Conservation (phyloP, 441 rosid genomes). For the Croton setiger region DNA sequence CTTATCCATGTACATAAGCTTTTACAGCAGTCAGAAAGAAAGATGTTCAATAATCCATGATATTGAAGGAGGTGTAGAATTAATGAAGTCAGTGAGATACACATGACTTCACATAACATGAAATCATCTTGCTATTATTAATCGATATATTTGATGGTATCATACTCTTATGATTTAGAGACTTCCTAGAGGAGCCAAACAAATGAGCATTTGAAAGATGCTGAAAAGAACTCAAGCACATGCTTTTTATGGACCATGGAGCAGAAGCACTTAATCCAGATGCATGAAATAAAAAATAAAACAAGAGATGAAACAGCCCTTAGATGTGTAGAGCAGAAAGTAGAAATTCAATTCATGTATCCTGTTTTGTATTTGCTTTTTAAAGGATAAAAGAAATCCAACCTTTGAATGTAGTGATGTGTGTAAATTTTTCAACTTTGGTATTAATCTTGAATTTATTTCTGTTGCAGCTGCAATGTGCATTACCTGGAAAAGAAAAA, state of each 20-base stretch:
- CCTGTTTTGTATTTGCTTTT: neutral
- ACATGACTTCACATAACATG: neutral
- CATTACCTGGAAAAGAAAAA: slow-evolving; percentile 60
- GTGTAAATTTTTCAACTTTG: slow-evolving; percentile 66
- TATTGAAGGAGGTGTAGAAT: neutral
- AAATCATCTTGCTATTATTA: neutral
- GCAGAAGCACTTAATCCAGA: neutral
- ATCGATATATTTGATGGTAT: neutral
- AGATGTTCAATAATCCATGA: neutral
- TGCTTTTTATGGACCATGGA: neutral
- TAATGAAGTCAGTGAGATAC: neutral
- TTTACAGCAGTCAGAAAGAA: neutral
- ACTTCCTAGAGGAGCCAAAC: neutral
- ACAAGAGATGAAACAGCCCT: neutral
- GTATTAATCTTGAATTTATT: slow-evolving; percentile 77
- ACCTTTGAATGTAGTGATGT: slow-evolving; percentile 74
- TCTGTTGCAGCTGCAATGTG: slow-evolving; percentile 93
- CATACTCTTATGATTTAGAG: neutral
- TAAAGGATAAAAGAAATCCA: slow-evolving; percentile 18
- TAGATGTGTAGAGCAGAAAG: slow-evolving; percentile 3
- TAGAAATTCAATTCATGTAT: slow-evolving; percentile 1
- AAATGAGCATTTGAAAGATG: neutral
- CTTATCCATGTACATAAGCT: neutral
- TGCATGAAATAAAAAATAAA: neutral
- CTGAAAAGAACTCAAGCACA: neutral